Conservation (phyloP, 225 moss, liverwort and hornwort species). For the Takakia lepidozioides region DNA sequence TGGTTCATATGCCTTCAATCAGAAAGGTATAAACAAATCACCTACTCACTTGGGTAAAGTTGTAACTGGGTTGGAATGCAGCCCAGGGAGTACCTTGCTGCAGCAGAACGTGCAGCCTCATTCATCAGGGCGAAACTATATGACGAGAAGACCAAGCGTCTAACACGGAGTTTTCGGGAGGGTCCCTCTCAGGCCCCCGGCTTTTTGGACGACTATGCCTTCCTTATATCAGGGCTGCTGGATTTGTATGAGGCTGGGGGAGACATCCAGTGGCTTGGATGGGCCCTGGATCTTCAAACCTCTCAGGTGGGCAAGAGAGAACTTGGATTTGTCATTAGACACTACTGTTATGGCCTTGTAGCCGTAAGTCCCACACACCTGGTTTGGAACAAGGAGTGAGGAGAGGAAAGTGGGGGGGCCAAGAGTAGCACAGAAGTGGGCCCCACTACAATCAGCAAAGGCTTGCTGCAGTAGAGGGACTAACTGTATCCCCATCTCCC, state of each 20-base stretch:
- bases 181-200: slow-evolving; percentile 78
- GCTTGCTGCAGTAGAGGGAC: too few species aligned
- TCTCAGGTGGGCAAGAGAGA: slow-evolving; percentile 46
- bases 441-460: too few species aligned
- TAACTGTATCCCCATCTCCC: too few species aligned
- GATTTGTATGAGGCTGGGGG: slow-evolving; percentile 86
- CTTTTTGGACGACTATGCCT: slow-evolving; percentile 90
- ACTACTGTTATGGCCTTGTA: neutral
- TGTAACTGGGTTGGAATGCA: too few species aligned
- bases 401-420: too few species aligned
- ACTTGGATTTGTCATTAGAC: too few species aligned
- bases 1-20: neutral
- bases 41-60: too few species aligned
- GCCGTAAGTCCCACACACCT: too few species aligned
- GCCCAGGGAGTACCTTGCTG: slow-evolving; percentile 67
- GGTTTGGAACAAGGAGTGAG: too few species aligned
- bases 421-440: too few species aligned
- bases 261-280: slow-evolving; percentile 69
- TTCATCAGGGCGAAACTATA: slow-evolving; percentile 72
- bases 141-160: slow-evolving; percentile 53
- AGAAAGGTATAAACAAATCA: neutral
- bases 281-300: slow-evolving; percentile 85
- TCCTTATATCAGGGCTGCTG: slow-evolving; percentile 80
- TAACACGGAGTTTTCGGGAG: slow-evolving; percentile 65
- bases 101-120: slow-evolving; percentile 58